Evolutionary conservation across 2,329 filamentous ascomycete genomes (phyloP), one percentile per base, ranked within the genome.

Genomic region (Microascus cirrosus): DNA sequence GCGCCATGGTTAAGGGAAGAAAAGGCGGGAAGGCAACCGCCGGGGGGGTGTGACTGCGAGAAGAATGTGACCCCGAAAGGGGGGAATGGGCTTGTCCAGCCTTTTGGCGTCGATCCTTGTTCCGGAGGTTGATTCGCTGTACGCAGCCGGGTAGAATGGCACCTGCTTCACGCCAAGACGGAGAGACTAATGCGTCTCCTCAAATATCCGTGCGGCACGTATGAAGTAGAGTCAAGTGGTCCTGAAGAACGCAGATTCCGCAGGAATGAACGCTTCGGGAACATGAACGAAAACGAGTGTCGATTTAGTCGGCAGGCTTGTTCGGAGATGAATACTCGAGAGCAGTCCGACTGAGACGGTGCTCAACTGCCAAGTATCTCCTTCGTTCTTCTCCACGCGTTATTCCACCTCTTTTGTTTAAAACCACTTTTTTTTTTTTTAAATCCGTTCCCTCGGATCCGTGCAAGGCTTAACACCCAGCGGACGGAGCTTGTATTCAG

Each of bases 1-100:
- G 48, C 28, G 60, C 59, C 60, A 60, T 61, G 39, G 24, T 54
- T 4, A 32, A 32, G 28, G 56, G 45, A 28, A 2, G 53, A 35
- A 39, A 10, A 35, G 35, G 20, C 42, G 24, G 55, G 50, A 34
- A 51, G 55, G 50, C 24, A 36, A 11, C 39, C 24, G 56, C 35
- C 25, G 56, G 48, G 22, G n/a, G 51, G 51, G 28, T 24, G 25
- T 24, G 51, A 22, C 10, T n/a, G 51, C 18, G 15, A 18, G 50
- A 35, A 15, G 24, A 53, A 20, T n/a, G 51, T 24, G 24, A 32
- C 13, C 12, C 51, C 51, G 5, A 52, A 53, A n/a, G 51, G 24
- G 25, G 18, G 51, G 20, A 18, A 53, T 34, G 51, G 22, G 51
- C 25, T n/a, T 13, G 12, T 24, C n/a, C 18, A 24, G 28, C 24